phyloP scores from a whole-genome alignment of 2,329 filamentous ascomycete genomes.

The Cordyceps fumosorosea region DNA sequence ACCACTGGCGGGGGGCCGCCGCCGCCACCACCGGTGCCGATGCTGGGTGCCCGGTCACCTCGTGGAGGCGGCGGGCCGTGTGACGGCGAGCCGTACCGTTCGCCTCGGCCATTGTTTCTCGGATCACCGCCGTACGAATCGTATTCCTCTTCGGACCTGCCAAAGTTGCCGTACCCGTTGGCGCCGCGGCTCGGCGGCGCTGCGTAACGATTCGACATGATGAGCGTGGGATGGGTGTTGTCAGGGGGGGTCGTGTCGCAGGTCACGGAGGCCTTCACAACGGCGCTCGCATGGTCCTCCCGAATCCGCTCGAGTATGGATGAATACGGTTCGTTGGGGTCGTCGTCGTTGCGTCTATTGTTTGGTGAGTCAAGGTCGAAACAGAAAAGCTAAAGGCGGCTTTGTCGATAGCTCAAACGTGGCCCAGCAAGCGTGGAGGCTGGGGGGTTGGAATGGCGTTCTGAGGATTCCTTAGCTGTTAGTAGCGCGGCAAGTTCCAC shows the following conservation, averaged over 20 bases:
- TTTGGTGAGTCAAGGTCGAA: not conserved
- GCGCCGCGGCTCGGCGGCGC: slow-evolving; percentile 29
- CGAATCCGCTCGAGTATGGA: not conserved
- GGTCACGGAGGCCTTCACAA: slow-evolving; percentile 15
- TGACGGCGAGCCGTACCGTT: slow-evolving; percentile 17
- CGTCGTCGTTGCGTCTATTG: not conserved
- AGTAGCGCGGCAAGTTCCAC: not conserved
- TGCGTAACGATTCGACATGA: slow-evolving; percentile 48
- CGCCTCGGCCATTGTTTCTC: not conserved
- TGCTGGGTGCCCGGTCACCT: slow-evolving; percentile 30
- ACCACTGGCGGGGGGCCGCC: slow-evolving; percentile 24
- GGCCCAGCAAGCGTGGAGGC: not conserved
- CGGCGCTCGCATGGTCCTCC: slow-evolving; percentile 20
- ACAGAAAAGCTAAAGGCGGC: not conserved
- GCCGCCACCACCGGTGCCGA: slow-evolving; percentile 14
- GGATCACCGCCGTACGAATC: slow-evolving; percentile 42
- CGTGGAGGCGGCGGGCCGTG: slow-evolving; percentile 19
- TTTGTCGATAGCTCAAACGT: not conserved
- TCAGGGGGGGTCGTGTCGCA: slow-evolving; percentile 13
- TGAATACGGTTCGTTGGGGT: not conserved
- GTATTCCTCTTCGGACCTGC: slow-evolving; percentile 38
- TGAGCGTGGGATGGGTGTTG: slow-evolving; percentile 15
- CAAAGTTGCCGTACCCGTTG: slow-evolving; percentile 38
- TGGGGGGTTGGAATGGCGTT: slow-evolving; percentile 2
- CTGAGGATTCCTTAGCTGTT: not conserved